Conservation (phyloP, 805 yeast genomes). For the Isabelozyma heimii region DNA sequence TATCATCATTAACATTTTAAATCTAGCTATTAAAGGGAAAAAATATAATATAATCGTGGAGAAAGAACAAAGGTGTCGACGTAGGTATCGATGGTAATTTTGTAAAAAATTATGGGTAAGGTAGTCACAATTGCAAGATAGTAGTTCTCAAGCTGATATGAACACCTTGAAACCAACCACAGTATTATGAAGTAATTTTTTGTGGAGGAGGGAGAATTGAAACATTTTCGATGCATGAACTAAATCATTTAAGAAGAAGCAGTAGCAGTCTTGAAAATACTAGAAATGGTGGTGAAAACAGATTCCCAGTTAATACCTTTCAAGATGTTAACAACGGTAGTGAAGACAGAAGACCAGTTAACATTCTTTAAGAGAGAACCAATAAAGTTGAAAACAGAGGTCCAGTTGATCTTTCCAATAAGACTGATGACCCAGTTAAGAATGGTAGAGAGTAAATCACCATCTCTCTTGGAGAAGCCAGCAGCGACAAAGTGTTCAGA, state of each 20-base stretch:
- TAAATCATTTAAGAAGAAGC: not conserved
- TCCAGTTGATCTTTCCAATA: not conserved
- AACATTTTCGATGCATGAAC: not conserved
- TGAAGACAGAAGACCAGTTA: slow-evolving; percentile 16
- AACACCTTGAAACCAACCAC: not conserved
- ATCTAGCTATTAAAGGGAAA: not conserved
- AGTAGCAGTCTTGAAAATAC: not conserved
- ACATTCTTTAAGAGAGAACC: slow-evolving; percentile 17
- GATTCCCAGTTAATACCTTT: slow-evolving; percentile 17
- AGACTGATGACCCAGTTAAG: not conserved
- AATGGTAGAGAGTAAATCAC: not conserved
- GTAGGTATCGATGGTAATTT: not conserved
- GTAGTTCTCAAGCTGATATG: not conserved
- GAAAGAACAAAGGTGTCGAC: not conserved
- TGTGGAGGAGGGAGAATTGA: not conserved
- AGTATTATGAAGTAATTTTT: not conserved
- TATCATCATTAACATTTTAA: no score
- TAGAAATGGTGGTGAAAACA: slow-evolving; percentile 15
- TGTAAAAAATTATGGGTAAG: not conserved
- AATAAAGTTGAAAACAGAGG: slow-evolving; percentile 8
- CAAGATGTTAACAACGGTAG: slow-evolving; percentile 11
- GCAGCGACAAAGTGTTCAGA: not conserved
- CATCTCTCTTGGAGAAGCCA: not conserved
- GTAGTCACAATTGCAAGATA: not conserved
- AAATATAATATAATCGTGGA: not conserved